Base-by-base conservation (phyloP, 371 early-diverging fungal genomes). In the Apophysomyces trapeziformis region DNA sequence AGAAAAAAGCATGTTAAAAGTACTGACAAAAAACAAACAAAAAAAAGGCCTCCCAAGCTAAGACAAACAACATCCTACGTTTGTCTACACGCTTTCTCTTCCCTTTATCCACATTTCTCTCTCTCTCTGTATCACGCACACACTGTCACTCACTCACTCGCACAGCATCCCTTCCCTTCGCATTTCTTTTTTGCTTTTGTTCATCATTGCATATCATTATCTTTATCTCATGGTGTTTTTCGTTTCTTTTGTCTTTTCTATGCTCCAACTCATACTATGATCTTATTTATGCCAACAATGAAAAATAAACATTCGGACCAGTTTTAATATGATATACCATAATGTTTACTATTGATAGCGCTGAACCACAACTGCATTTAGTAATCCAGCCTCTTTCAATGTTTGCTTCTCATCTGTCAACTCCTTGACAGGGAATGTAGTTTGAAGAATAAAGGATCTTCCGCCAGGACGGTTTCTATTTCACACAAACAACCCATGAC, bases 301-400 rank as follows among this genome's bases (percentile, higher is more conserved):
- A 41, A 8, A 12, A 18, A 36, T 35, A n/a, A 58, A 26, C 26
- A 37, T 16, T 36, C 0, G 5, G 36, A 9, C 58, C 26, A 50
- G 59, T 64, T 26, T 57, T 64, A 38, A 41, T 65, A 58, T 58
- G 65, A 50, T 21, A 50, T 4, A 7, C 2, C 18, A 47, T 2
- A 1, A 47, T 7, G 16, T 43, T 18, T 12, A 50, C 76, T 87
- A 92, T 70, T 79, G 69, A 41, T 79, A 84, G 58, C 90, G 82
- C 68, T 97, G 98, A 44, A 93, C 85, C 63, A 98, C 83, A 7
- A 93, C 95, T 26, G 96, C 80, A 64, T 96, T 96, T 69, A 94
- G 71, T 64, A 98, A 81, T 11, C 90, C 92, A 7, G 95, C 93
- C 14, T 92, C 93, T 66, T 88, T 87, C 44, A 97, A 58, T 0